Percentiles rank a stretch among this genome's conserved stretches.
Evolutionary conservation across 1,284 basidiomycete species (phyloP).

Genomic region (Laetiporus sulphureus): DNA sequence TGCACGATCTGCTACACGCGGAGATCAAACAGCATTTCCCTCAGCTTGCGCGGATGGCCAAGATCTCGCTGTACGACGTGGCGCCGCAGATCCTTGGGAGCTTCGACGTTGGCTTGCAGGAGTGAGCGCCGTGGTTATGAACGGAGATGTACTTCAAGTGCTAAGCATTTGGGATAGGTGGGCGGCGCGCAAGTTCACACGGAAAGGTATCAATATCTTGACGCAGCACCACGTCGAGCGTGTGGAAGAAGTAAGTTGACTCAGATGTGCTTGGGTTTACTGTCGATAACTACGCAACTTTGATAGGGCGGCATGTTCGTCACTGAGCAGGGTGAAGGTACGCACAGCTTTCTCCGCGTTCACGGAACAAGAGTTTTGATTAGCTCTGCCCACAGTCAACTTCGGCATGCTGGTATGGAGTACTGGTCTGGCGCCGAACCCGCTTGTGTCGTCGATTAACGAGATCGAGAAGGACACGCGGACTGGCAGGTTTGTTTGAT

Average conservation of each 20-base stretch:
- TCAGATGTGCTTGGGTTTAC: slow-evolving; percentile 10
- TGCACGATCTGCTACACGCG: slow-evolving; percentile 77
- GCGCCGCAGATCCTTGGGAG: slow-evolving; percentile 75
- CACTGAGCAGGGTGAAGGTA: slow-evolving; percentile 57
- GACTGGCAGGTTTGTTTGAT: slow-evolving; percentile 42
- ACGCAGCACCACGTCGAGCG: slow-evolving; percentile 76
- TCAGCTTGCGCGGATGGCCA: slow-evolving; percentile 50
- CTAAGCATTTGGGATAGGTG: slow-evolving; percentile 51
- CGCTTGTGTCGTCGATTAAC: slow-evolving; percentile 57
- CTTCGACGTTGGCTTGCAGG: slow-evolving; percentile 67
- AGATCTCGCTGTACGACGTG: slow-evolving; percentile 77
- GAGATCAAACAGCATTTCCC: slow-evolving; percentile 71
- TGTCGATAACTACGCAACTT: slow-evolving; percentile 2
- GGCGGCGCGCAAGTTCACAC: slow-evolving; percentile 65
- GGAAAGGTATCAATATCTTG: slow-evolving; percentile 74
- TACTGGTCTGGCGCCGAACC: slow-evolving; percentile 78
- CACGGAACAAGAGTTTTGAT: no score
- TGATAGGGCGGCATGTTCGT: slow-evolving; percentile 50
- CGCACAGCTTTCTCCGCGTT: slow-evolving; percentile 4
- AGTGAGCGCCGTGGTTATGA: slow-evolving; percentile 41
- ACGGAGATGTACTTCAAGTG: no score
- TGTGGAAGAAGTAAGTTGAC: slow-evolving; percentile 53
- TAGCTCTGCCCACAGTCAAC: slow-evolving; percentile 40
- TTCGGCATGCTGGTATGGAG: slow-evolving; percentile 86
- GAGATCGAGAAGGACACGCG: slow-evolving; percentile 59